Percentiles rank a stretch among this genome's conserved stretches.
phyloP scores from a whole-genome alignment of 768 basidiomycete genomes.

The Collybia nuda region DNA sequence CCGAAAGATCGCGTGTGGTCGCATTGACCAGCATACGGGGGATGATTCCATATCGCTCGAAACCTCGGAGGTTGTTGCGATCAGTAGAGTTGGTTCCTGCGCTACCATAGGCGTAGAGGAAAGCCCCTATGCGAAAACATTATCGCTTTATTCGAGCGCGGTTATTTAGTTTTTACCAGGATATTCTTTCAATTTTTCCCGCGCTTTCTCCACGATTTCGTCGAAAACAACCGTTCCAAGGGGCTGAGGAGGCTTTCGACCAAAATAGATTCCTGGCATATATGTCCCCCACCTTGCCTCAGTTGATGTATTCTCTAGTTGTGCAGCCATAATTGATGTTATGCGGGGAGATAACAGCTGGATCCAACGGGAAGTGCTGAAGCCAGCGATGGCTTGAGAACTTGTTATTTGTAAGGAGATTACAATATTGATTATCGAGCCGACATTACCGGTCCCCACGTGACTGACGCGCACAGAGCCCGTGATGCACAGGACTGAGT shows the following conservation, averaged over 20 bases:
- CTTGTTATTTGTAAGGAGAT: no score
- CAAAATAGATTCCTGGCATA: constrained; percentile 37
- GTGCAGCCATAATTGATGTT: no score
- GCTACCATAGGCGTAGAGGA: constrained; percentile 74
- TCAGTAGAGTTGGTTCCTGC: constrained; percentile 74
- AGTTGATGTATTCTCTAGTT: no score
- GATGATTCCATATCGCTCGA: constrained; percentile 72
- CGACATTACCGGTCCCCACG: no score
- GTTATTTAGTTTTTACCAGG: constrained; percentile 32
- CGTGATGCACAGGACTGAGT: no score
- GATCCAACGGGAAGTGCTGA: no score
- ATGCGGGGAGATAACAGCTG: no score
- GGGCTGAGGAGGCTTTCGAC: constrained; percentile 38
- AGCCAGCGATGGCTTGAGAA: no score
- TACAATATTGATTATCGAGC: no score
- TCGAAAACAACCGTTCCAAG: constrained; percentile 62
- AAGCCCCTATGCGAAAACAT: constrained; percentile 44
- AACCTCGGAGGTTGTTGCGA: constrained; percentile 59
- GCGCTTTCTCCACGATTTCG: constrained; percentile 66
- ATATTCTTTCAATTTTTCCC: constrained; percentile 58
- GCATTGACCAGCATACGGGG: constrained; percentile 75
- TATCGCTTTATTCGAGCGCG: background rate
- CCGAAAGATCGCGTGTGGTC: constrained; percentile 58
- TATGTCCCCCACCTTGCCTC: constrained; percentile 37
- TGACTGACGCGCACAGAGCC: no score